Conservation (phyloP, 192 early-diverging fungal species). For the Umbelopsis sp. region DNA sequence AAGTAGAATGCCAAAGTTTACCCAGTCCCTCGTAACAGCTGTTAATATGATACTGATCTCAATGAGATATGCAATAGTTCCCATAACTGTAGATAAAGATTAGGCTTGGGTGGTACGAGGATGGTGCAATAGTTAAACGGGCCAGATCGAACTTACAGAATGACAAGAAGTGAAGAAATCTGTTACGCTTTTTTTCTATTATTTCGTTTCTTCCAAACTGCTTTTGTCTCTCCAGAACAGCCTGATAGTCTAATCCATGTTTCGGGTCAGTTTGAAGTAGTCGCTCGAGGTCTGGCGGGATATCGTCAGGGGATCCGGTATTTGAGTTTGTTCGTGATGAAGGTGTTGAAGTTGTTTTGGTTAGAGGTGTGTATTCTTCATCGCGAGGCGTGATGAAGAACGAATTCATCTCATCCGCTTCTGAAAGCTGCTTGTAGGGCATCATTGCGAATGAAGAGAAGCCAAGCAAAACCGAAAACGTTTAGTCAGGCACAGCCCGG, state of each 20-base stretch:
- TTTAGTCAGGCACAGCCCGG: neutral
- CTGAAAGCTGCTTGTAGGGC: neutral
- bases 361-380: conserved; percentile 2
- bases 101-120: conserved; percentile 37
- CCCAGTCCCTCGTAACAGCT: conserved; percentile 58
- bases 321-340: neutral
- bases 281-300: conserved; percentile 53
- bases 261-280: conserved; percentile 62
- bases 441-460: neutral
- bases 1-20: conserved; percentile 62
- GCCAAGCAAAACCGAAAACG: neutral
- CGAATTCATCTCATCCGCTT: conserved; percentile 5
- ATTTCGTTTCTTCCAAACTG: conserved; percentile 66
- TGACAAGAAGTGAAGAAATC: conserved; percentile 47
- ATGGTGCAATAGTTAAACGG: neutral
- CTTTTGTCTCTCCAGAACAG: conserved; percentile 49
- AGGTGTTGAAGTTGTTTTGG: neutral
- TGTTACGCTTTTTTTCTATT: conserved; percentile 42
- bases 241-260: conserved; percentile 60
- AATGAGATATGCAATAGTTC: conserved; percentile 69
- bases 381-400: neutral
- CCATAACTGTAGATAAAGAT: conserved; percentile 45
- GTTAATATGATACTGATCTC: conserved; percentile 58
- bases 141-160: conserved; percentile 34
- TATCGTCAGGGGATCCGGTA: conserved; percentile 26